Evolutionary conservation across 2,329 filamentous ascomycete genomes (phyloP).

Genomic region (Fusarium liriodendri): DNA sequence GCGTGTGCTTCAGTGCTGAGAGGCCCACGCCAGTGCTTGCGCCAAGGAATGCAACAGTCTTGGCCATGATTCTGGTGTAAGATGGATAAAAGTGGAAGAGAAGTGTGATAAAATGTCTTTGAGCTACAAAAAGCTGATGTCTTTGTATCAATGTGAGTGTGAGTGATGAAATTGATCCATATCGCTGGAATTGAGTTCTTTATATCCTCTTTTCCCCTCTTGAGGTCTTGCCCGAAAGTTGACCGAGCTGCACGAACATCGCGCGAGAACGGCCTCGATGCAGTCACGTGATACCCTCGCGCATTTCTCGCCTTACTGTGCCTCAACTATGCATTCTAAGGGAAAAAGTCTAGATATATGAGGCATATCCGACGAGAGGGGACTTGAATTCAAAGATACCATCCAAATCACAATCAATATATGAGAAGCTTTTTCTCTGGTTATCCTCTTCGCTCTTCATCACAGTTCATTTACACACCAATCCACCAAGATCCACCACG

Average conservation of each 20-base stretch:
- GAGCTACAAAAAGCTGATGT: neutral
- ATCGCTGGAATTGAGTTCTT: neutral
- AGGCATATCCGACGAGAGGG: neutral
- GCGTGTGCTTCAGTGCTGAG: conserved; percentile 56
- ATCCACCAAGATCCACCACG: neutral
- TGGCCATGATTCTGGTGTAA: conserved; percentile 18
- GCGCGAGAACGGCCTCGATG: neutral
- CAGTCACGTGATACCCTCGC: conserved; percentile 1
- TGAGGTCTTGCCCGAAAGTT: conserved; percentile 6
- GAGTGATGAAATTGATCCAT: neutral
- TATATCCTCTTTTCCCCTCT: neutral
- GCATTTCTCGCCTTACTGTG: conserved; percentile 12
- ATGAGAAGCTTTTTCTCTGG: neutral
- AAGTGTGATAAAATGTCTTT: neutral
- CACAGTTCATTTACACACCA: neutral
- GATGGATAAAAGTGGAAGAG: neutral
- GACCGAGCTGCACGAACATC: conserved; percentile 20
- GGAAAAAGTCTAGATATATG: neutral
- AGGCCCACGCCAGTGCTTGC: conserved; percentile 63
- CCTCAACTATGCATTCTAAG: neutral
- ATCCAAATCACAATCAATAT: neutral
- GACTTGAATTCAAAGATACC: neutral
- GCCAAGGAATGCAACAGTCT: conserved; percentile 64
- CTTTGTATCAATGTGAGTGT: neutral
- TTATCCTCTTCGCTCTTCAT: neutral